Evolutionary conservation across 2,329 filamentous ascomycete species (phyloP), one percentile per base, ranked within the genome.

Genomic region (Ophidiomyces ophidiicola): DNA sequence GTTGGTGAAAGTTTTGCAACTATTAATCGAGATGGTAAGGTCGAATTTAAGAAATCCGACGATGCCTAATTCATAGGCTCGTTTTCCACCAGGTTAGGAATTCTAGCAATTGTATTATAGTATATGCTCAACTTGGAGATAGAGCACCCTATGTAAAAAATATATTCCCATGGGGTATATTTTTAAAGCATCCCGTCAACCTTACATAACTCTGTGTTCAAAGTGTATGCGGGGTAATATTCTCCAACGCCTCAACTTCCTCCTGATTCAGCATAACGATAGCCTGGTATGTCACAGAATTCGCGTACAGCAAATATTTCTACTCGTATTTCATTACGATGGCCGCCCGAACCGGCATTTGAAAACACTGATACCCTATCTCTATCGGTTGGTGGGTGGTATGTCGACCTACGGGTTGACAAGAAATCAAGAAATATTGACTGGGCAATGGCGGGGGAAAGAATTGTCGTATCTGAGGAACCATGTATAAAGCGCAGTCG

Each of bases 311-410:
- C 40, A 6, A 42, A 37, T 19, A 39, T 53, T 28, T 65, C 62
- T 7, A 64, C 60, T 6, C 57, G 63, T 15, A 54, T 66, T 28
- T 64, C 61, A 17, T 49, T 67, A 18, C 59, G 61, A 47, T 67
- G 63, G 63, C 53, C 58, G 1, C 60, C 61, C 6, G 61, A 60
- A 11, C 48, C 57, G 0, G 47, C 61, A 1, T 58, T 55, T 19
- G 63, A 67, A 43, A 61, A 56, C 24, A 66, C 63, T 8, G 60
- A 67, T 36, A 66, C 63, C 5, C 50, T 63, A 4, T 60, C 65
- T 36, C 55, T 66, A 45, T 61, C 60, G 6, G 58, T 66, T 0
- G 57, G 56, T 6, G 57, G 55, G 32, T 66, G 61, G 54, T 67
- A 62, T 38, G 54, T 66, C 3, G 63, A 67, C 46, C 48, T 67